Evolutionary conservation across 306 rosid genomes (phyloP).

Genomic region (Casuarina cunninghamiana): DNA sequence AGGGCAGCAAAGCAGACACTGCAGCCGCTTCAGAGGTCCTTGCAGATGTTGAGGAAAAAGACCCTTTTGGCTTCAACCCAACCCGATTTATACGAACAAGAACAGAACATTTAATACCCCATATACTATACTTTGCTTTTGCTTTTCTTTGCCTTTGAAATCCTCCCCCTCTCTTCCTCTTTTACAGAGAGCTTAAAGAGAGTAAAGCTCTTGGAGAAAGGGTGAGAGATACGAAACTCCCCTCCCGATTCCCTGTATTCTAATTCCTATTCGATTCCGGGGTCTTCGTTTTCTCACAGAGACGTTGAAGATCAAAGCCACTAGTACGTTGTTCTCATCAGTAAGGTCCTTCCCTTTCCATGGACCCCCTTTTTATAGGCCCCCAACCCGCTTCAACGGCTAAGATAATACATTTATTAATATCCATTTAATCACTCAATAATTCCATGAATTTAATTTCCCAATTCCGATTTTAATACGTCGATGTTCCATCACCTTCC

Average conservation of each 20-base stretch:
- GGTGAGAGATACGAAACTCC: conserved; percentile 38
- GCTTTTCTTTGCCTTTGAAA: conserved; percentile 18
- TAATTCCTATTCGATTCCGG: conserved; percentile 64
- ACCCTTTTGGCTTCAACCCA: conserved; percentile 47
- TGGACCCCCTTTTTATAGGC: conserved; percentile 44
- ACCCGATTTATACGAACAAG: conserved; percentile 18
- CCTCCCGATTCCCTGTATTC: conserved; percentile 40
- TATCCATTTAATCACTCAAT: conserved; percentile 18
- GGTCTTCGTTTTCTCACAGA: conserved; percentile 42
- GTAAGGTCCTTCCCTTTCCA: conserved; percentile 23
- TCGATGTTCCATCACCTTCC: conserved; percentile 23
- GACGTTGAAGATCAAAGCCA: conserved; percentile 54
- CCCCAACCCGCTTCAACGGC: conserved; percentile 37
- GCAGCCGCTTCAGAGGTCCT: conserved; percentile 11
- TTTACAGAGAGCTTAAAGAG: conserved; percentile 18
- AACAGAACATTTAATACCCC: neutral
- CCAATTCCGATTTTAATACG: conserved; percentile 9
- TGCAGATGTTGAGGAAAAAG: conserved; percentile 30
- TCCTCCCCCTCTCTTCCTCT: conserved; percentile 8
- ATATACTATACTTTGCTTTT: conserved; percentile 1
- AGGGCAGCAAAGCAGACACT: conserved; percentile 42
- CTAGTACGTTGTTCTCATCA: conserved; percentile 62
- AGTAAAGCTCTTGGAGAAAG: neutral
- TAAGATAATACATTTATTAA: conserved; percentile 4
- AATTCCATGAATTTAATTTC: conserved; percentile 19